Evolutionary conservation across 345 rosid species (phyloP).

Genomic region (Ceriops tagal): DNA sequence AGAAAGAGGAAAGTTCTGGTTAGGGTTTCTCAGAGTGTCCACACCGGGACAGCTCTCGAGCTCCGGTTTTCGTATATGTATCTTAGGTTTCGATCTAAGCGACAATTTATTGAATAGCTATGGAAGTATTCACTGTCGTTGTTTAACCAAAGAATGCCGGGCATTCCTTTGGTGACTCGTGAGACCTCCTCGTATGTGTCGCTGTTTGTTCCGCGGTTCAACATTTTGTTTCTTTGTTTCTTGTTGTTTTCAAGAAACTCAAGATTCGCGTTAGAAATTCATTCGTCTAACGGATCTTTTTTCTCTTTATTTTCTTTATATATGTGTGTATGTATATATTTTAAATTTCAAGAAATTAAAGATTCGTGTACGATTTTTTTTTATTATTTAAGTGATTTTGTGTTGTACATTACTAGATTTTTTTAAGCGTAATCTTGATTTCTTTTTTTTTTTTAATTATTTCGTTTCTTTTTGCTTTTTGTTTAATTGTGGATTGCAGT

Average conservation of each 20-base stretch:
- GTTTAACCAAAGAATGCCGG: constrained; percentile 68
- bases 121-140: constrained; percentile 31
- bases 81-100: constrained; percentile 4
- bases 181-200: constrained; percentile 59
- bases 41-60: neutral
- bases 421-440: neutral
- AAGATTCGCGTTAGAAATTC: no score
- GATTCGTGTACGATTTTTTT: no score
- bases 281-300: no score
- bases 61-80: neutral
- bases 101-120: constrained; percentile 18
- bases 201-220: neutral
- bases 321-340: no score
- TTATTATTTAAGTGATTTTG: no score
- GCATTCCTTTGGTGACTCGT: constrained; percentile 78
- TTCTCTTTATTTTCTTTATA: no score
- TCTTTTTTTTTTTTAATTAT: neutral
- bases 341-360: no score
- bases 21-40: neutral
- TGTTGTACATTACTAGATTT: neutral
- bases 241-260: neutral
- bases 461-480: neutral
- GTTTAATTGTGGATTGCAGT: constrained; percentile 28
- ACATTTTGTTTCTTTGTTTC: neutral
- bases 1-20: neutral